Evolutionary conservation across 1,139 yeast species (phyloP).

Genomic region (Blastobotrys illinoisensis): DNA sequence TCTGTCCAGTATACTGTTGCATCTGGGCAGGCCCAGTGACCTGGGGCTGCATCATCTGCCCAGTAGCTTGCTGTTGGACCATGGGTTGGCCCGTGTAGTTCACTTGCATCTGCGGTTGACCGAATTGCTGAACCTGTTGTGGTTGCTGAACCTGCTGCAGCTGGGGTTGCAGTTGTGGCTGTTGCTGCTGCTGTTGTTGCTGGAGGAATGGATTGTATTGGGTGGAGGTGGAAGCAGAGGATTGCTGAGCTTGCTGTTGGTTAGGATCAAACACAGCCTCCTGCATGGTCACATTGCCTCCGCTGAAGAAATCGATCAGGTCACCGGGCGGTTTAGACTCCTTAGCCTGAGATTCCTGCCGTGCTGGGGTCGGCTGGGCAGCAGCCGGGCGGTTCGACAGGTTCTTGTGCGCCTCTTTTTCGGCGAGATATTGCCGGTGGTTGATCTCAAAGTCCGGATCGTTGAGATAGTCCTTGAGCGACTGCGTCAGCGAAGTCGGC

Average conservation of each 20-base stretch:
- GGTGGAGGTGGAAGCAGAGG: constrained; percentile 13
- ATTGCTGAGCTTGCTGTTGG: constrained; percentile 14
- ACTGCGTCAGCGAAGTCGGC: constrained; percentile 84
- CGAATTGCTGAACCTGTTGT: constrained; percentile 10
- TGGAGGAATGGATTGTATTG: constrained; percentile 19
- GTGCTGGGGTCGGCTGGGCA: not conserved
- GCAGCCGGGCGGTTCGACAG: constrained; percentile 3
- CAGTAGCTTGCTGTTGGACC: constrained; percentile 12
- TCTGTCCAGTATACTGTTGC: constrained; percentile 14
- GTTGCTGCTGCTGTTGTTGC: constrained; percentile 11
- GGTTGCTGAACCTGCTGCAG: constrained; percentile 15
- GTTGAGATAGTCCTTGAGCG: constrained; percentile 80
- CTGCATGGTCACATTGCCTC: constrained; percentile 12
- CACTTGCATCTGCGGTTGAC: constrained; percentile 12
- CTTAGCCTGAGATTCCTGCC: not conserved
- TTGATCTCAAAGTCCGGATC: constrained; percentile 82
- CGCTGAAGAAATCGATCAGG: constrained; percentile 12
- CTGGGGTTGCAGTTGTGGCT: constrained; percentile 11
- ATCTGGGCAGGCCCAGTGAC: constrained; percentile 6
- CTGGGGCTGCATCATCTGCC: constrained; percentile 8
- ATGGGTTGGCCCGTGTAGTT: constrained; percentile 11
- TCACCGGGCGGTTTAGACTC: constrained; percentile 4
- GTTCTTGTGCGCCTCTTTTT: constrained; percentile 41
- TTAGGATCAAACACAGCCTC: constrained; percentile 9
- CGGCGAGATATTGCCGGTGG: constrained; percentile 70